Evolutionary conservation across 2,329 filamentous ascomycete species (phyloP).

Genomic region (Hypoxylon sp.): DNA sequence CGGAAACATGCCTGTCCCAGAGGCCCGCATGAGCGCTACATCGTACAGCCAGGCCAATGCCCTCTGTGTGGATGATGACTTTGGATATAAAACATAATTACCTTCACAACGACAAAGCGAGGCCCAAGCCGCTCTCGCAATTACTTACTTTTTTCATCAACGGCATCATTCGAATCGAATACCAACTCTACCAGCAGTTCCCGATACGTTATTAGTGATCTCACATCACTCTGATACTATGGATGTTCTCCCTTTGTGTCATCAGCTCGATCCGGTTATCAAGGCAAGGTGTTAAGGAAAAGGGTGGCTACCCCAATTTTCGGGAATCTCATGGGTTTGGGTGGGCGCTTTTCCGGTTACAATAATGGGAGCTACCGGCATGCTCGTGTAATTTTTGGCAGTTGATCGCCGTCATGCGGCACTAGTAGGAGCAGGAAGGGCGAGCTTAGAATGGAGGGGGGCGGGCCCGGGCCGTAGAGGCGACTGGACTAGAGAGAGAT

Average conservation of each 20-base stretch:
- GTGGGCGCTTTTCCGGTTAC: conserved; percentile 13
- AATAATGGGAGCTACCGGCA: conserved; percentile 8
- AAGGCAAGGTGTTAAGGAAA: conserved; percentile 36
- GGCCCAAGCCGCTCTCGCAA: conserved; percentile 1
- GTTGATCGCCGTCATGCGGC: conserved; percentile 7
- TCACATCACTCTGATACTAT: no score
- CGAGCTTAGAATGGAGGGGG: conserved; percentile 15
- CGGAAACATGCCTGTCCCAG: conserved; percentile 65
- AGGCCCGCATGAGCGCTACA: conserved; percentile 77
- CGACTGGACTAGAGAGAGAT: conserved; percentile 10
- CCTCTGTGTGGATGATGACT: conserved; percentile 55
- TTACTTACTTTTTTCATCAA: conserved; percentile 14
- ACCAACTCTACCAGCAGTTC: conserved; percentile 16
- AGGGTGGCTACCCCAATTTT: conserved; percentile 24
- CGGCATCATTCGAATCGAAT: conserved; percentile 4
- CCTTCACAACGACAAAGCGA: conserved; percentile 9
- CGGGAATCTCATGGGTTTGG: conserved; percentile 17
- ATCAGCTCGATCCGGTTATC: conserved; percentile 22
- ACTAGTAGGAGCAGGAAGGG: conserved; percentile 14
- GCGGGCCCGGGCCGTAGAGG: conserved; percentile 16
- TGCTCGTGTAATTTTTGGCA: conserved; percentile 8
- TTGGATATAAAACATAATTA: conserved; percentile 2
- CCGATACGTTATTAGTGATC: conserved; percentile 19
- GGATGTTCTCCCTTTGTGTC: conserved; percentile 16
- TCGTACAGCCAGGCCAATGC: conserved; percentile 72